These are phyloP conservation scores for Claviceps monticola DNA, from an alignment of 2,329 filamentous ascomycete genomes.

Conservation along the genomic window DNA sequence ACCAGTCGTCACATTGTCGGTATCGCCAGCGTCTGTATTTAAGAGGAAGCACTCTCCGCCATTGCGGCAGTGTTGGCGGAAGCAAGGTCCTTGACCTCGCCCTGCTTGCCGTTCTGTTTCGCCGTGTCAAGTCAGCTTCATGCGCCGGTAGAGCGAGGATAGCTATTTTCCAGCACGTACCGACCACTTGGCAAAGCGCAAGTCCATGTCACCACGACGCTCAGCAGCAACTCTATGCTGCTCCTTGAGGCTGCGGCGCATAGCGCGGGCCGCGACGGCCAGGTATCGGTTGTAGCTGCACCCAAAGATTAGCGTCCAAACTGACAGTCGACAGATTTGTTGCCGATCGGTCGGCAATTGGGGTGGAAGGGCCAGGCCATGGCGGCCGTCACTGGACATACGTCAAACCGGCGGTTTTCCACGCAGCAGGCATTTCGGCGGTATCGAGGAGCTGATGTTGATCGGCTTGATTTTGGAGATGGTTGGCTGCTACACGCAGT, in stretches of 20 bases:
- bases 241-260: conserved; percentile 95
- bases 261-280: conserved; percentile 81
- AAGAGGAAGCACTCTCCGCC: conserved; percentile 24
- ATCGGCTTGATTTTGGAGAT: conserved; percentile 16
- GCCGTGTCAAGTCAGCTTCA: conserved; percentile 18
- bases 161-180: conserved; percentile 34
- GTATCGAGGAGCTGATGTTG: conserved; percentile 15
- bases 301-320: conserved; percentile 1
- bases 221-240: conserved; percentile 77
- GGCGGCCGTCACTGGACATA: conserved; percentile 39
- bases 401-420: conserved; percentile 96
- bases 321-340: conserved; percentile 1
- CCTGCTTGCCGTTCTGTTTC: conserved; percentile 85
- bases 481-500: conserved; percentile 20
- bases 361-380: background rate
- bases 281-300: conserved; percentile 98
- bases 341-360: background rate
- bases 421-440: conserved; percentile 86
- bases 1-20: background rate
- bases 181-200: conserved; percentile 90
- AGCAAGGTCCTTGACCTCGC: conserved; percentile 62
- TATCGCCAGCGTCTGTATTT: conserved; percentile 6
- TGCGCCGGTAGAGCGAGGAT: background rate
- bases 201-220: conserved; percentile 76
- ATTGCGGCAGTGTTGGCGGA: conserved; percentile 34